Evolutionary conservation across 2,329 filamentous ascomycete genomes (phyloP).

Genomic region (Scleromitrula shiraiana): DNA sequence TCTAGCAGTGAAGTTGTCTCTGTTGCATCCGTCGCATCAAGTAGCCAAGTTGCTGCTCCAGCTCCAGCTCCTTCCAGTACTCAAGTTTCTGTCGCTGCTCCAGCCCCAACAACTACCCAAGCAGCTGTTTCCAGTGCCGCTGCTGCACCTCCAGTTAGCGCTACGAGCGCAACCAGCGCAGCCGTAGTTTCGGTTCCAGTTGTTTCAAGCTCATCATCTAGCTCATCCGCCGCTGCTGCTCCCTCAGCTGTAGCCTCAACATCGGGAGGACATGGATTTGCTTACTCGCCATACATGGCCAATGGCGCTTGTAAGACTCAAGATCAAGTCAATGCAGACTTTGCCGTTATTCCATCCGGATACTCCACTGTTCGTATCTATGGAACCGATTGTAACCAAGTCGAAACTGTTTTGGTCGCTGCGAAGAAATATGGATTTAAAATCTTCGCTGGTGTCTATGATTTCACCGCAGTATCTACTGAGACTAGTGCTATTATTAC

Average conservation of each 20-base stretch:
- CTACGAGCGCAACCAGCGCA: not conserved
- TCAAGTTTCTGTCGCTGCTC: not conserved
- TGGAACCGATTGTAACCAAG: constrained; percentile 71
- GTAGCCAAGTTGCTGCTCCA: too few relatives aligned
- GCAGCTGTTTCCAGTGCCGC: too few relatives aligned
- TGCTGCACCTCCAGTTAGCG: too few relatives aligned
- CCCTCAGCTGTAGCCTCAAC: constrained; percentile 4
- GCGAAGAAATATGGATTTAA: constrained; percentile 58
- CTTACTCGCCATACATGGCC: constrained; percentile 49
- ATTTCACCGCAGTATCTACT: constrained; percentile 38
- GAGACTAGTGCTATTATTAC: constrained; percentile 54
- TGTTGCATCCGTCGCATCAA: too few relatives aligned
- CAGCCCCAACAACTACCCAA: not conserved
- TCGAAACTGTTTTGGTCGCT: constrained; percentile 55
- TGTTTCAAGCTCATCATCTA: constrained; percentile 12
- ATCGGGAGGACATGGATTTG: constrained; percentile 38
- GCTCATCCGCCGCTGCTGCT: constrained; percentile 10
- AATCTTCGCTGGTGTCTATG: constrained; percentile 68
- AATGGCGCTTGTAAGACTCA: constrained; percentile 59
- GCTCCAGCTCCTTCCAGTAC: too few relatives aligned
- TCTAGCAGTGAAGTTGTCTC: too few relatives aligned
- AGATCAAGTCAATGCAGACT: constrained; percentile 55
- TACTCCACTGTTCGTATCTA: constrained; percentile 68
- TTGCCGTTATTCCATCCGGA: constrained; percentile 41
- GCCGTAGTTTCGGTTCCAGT: constrained; percentile 4